Conservation (phyloP, 2,329 filamentous ascomycete species). For the Epichloe elymi region DNA sequence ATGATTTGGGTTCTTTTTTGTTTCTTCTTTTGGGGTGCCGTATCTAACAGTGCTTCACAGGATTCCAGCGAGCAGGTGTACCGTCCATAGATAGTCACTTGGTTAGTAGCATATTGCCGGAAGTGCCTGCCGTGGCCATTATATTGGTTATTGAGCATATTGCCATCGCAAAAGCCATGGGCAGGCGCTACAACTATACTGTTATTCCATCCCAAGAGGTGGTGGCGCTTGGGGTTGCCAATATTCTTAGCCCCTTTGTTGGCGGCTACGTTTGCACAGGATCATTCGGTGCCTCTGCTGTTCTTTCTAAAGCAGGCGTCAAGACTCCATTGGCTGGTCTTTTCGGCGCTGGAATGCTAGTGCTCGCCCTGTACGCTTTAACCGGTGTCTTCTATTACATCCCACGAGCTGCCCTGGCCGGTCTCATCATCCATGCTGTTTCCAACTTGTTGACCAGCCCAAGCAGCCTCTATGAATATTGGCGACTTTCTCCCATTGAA, state of each 20-base stretch:
- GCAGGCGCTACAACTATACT: conserved; percentile 64
- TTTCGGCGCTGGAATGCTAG: conserved; percentile 62
- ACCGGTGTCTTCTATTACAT: conserved; percentile 74
- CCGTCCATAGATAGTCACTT: conserved; percentile 43
- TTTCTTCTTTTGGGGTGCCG: not conserved
- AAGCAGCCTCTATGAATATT: conserved; percentile 63
- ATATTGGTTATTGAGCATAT: conserved; percentile 75
- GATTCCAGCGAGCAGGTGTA: conserved; percentile 50
- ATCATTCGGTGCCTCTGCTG: conserved; percentile 55
- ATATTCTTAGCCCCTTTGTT: conserved; percentile 62
- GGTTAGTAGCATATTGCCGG: conserved; percentile 40
- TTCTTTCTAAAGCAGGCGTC: conserved; percentile 74
- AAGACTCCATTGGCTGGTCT: conserved; percentile 66
- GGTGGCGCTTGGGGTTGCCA: conserved; percentile 64
- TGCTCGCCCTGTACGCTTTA: conserved; percentile 66
- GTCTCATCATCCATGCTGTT: conserved; percentile 74
- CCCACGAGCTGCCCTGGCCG: conserved; percentile 55
- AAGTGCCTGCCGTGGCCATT: conserved; percentile 61
- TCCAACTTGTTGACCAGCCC: conserved; percentile 63
- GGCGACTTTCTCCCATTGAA: conserved; percentile 62
- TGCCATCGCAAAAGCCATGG: conserved; percentile 73
- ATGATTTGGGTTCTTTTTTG: not conserved
- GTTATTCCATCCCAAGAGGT: conserved; percentile 70
- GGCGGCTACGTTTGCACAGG: conserved; percentile 37
- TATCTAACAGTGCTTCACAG: conserved; percentile 17